Evolutionary conservation across 1,284 basidiomycete genomes (phyloP).

Genomic region (Baeospora myosura): DNA sequence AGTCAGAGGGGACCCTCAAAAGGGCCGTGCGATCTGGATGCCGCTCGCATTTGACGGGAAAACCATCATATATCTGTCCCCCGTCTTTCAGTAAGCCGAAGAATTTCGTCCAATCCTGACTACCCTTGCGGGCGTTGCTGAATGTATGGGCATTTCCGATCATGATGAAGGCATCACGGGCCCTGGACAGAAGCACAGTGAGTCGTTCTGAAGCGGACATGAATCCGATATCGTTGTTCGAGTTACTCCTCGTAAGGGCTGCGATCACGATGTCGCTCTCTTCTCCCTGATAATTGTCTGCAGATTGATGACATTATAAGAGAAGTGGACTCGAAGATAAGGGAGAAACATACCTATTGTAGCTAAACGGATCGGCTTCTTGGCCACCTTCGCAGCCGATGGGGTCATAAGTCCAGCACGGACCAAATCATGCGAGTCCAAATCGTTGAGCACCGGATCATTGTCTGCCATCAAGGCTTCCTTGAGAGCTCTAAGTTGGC

Average conservation of each 20-base stretch:
- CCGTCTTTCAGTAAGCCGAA: conserved; percentile 33
- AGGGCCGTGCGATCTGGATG: conserved; percentile 37
- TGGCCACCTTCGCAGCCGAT: conserved; percentile 29
- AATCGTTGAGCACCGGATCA: conserved; percentile 55
- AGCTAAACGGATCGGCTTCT: conserved; percentile 42
- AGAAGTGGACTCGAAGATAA: conserved; percentile 1
- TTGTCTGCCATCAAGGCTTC: conserved; percentile 36
- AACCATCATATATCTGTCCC: conserved; percentile 47
- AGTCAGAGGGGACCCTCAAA: conserved; percentile 36
- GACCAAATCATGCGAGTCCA: conserved; percentile 52
- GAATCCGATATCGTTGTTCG: conserved; percentile 50
- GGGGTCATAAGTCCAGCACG: conserved; percentile 42
- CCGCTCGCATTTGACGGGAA: conserved; percentile 49
- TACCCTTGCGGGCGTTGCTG: conserved; percentile 42
- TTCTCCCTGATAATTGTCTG: conserved; percentile 65
- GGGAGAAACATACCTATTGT: conserved; percentile 43
- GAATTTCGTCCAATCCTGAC: conserved; percentile 40
- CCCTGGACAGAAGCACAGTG: conserved; percentile 62
- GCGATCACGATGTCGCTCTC: conserved; percentile 59
- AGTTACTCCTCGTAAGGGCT: conserved; percentile 55
- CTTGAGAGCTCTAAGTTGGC: conserved; percentile 49
- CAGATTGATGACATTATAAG: too few species aligned
- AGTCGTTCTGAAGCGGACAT: conserved; percentile 59
- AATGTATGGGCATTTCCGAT: conserved; percentile 59
- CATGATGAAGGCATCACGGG: conserved; percentile 53